Conservation (phyloP, 257 asterid species). For the Ligustrum vulgare region DNA sequence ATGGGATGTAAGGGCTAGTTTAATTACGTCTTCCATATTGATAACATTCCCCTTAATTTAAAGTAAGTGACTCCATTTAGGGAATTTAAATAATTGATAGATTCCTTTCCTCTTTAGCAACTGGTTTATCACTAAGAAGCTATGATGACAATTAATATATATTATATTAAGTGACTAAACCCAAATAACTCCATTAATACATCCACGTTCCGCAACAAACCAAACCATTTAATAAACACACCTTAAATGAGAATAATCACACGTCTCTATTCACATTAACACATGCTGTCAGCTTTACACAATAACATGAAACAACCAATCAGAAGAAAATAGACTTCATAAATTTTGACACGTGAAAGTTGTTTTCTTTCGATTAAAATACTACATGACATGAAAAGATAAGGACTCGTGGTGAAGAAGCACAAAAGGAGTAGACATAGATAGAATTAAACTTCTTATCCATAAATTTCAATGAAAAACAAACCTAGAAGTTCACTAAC, state of each 20-base stretch:
- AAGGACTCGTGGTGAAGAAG: background rate
- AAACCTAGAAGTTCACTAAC: background rate
- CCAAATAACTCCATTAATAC: background rate
- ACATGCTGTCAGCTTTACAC: background rate
- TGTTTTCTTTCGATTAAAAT: background rate
- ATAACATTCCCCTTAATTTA: background rate
- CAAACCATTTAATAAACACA: background rate
- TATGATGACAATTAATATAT: background rate
- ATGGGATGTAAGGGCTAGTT: background rate
- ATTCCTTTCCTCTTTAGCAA: background rate
- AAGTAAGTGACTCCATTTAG: background rate
- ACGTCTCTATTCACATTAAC: background rate
- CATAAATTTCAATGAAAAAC: background rate
- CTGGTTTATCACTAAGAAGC: background rate
- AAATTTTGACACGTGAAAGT: background rate
- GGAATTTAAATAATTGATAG: background rate
- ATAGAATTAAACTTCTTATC: background rate
- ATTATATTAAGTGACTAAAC: background rate
- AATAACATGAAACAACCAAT: background rate
- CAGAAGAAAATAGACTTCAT: background rate
- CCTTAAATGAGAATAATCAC: background rate
- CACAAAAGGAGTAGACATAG: background rate
- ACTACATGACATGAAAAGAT: background rate
- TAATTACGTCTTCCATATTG: background rate
- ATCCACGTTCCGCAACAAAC: background rate